These are phyloP conservation scores for Emmonsiellopsis sp. DNA, from an alignment of 2,329 filamentous ascomycete species.

Conservation along the genomic window DNA sequence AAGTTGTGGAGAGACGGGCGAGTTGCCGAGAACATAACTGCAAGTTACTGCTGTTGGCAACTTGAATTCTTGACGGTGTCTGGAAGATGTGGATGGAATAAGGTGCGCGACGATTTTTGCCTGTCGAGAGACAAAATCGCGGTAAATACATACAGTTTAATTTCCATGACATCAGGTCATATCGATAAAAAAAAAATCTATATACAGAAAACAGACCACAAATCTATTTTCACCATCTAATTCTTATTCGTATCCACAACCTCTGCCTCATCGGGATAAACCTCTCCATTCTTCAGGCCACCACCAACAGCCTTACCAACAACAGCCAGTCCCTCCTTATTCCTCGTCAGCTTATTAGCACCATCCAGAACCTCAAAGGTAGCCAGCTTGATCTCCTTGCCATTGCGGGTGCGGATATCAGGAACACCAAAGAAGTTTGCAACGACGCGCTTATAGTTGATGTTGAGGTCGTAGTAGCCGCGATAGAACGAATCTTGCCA, in stretches of 20 bases:
- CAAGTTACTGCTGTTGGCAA: no score
- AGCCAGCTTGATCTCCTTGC: constrained; percentile 56
- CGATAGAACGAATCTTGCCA: constrained; percentile 68
- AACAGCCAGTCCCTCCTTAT: not conserved
- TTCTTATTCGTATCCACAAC: not conserved
- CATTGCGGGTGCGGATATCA: constrained; percentile 49
- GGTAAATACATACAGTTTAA: not conserved
- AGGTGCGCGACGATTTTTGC: no score
- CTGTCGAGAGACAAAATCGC: not conserved
- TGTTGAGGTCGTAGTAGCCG: constrained; percentile 59
- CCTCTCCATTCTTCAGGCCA: not conserved
- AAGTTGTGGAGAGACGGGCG: no score
- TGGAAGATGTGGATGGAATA: no score
- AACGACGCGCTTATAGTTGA: constrained; percentile 48
- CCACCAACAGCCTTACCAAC: constrained; percentile 3
- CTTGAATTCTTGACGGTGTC: no score
- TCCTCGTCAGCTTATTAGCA: constrained; percentile 1
- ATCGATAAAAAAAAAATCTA: not conserved
- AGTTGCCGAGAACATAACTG: no score
- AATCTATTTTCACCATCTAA: not conserved
- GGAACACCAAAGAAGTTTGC: constrained; percentile 58
- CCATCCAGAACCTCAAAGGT: constrained; percentile 41
- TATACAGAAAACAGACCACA: not conserved
- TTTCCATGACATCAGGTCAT: not conserved
- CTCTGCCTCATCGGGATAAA: not conserved